Base-by-base conservation (phyloP, 1,284 basidiomycete genomes). In the Malassezia pachydermatis region DNA sequence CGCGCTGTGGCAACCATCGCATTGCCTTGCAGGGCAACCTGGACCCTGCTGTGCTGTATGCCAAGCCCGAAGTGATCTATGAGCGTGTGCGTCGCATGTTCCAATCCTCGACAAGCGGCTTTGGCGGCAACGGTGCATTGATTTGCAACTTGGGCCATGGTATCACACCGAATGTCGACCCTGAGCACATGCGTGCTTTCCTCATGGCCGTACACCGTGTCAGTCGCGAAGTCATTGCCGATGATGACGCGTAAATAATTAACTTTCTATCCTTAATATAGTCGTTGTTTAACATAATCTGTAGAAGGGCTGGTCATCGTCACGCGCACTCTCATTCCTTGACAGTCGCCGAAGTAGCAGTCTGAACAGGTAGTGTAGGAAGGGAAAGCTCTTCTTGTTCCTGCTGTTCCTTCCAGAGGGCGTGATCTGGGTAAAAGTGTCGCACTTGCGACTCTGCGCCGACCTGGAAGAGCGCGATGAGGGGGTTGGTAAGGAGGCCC, bases 121-220 rank as follows among this genome's bases (percentile, higher is more conserved):
- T 96, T 76, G 78, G 79, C 35, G 70, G 73, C 10, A 53, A 52
- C 34, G 77, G 74, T 51, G 79, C 78, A 5, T 73, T 73, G 35
- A 95, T 98, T 65, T 86, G 86, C 22, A 98, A 98, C 74, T 76
- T 99, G 27, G 94, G 94, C 2, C 94, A 98, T 73, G 92, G 92
- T 4, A 94, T 98, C 62, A 70, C 67, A n/a, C 68, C 68, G 4
- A 64, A 63, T 19, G 67, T 70, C 3, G 67, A 71, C 56, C 66
- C 68, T 7, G 66, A 70, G 47, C 55, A 63, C n/a, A 51, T 71
- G 43, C 55, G 53, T 43, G 56, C 54, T 27, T 71, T 62, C 54
- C 56, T 71, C 36, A 58, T 62, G 52, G 60, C 62, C 16, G 62
- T 71, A 23, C 67, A 67, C 48, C 55, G 63, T 33, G 54, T 66